Percentiles rank a stretch among this genome's conserved stretches.
Evolutionary conservation across 495 filamentous ascomycete genomes (phyloP).

Genomic region (Neurospora intermedia): DNA sequence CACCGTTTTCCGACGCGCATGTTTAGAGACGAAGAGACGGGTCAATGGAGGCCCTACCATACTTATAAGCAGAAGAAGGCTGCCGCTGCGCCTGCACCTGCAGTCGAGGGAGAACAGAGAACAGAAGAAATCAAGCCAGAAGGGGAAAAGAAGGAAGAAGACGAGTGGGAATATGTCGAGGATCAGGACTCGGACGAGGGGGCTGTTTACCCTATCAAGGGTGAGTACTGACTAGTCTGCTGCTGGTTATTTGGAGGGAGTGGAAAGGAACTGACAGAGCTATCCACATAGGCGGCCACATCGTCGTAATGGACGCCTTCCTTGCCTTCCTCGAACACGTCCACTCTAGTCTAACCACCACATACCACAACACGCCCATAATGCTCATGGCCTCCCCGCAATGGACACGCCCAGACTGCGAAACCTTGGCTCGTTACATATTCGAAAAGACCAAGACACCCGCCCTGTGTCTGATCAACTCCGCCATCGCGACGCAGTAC

Average conservation of each 20-base stretch:
- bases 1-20: constrained; percentile 81
- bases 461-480: constrained; percentile 76
- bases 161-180: constrained; percentile 61
- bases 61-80: constrained; percentile 60
- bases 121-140: constrained; percentile 3
- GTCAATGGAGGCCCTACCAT: constrained; percentile 75
- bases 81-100: constrained; percentile 20
- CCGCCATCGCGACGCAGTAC: constrained; percentile 71
- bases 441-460: constrained; percentile 96
- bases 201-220: constrained; percentile 73
- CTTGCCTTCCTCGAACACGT: constrained; percentile 82
- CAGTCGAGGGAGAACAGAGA: background rate
- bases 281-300: constrained; percentile 48
- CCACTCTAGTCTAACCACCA: constrained; percentile 74
- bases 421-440: constrained; percentile 77
- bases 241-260: background rate
- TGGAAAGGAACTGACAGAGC: background rate
- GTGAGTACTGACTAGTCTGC: constrained; percentile 16
- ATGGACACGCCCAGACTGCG: constrained; percentile 76
- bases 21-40: constrained; percentile 71
- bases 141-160: constrained; percentile 18
- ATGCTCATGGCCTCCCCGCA: constrained; percentile 75
- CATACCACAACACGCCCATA: constrained; percentile 84
- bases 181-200: constrained; percentile 79
- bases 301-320: constrained; percentile 83